phyloP scores from a whole-genome alignment of 306 rosid genomes.

The Lagenaria siceraria region DNA sequence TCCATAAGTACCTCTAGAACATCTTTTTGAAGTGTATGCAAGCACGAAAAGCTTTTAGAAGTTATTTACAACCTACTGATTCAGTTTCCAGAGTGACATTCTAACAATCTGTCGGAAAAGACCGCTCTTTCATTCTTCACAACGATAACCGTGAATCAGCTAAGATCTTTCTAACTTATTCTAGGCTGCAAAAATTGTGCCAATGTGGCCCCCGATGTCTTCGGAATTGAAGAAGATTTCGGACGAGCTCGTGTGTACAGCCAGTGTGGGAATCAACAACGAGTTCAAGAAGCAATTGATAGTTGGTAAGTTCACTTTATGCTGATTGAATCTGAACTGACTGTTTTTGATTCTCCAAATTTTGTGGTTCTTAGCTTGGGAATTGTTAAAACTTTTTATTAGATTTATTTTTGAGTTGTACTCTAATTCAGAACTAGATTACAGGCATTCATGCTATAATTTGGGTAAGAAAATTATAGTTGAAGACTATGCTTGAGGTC shows the following conservation, averaged over 20 bases:
- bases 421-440: background rate
- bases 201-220: slow-evolving; percentile 60
- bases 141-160: background rate
- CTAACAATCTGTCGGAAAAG: background rate
- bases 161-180: background rate
- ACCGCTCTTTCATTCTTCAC: background rate
- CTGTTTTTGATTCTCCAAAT: background rate
- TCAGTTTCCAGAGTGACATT: background rate
- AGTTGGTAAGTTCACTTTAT: slow-evolving; percentile 46
- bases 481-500: background rate
- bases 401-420: background rate
- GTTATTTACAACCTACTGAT: background rate
- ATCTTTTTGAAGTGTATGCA: background rate
- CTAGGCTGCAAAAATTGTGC: slow-evolving; percentile 96
- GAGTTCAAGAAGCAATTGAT: slow-evolving; percentile 72
- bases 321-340: background rate
- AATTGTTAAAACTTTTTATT: background rate
- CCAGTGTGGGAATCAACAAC: slow-evolving; percentile 46
- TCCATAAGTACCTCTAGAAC: background rate
- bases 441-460: background rate
- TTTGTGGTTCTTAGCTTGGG: background rate
- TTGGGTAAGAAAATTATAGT: background rate
- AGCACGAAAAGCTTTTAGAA: background rate
- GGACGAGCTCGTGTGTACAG: slow-evolving; percentile 80
- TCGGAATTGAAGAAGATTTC: slow-evolving; percentile 75